Evolutionary conservation across 345 rosid genomes (phyloP).

Genomic region (Raphanus sativus): DNA sequence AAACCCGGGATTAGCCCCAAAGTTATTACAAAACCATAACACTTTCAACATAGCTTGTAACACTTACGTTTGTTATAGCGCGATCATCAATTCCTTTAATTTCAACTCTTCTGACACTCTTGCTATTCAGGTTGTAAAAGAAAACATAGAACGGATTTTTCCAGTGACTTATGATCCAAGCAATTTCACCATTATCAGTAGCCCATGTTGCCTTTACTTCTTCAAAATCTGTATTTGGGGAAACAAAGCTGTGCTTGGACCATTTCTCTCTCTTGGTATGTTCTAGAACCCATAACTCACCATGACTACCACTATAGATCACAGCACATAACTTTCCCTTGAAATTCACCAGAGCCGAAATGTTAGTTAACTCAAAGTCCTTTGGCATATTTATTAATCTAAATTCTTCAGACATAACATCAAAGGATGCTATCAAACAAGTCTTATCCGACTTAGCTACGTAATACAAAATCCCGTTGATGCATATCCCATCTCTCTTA

Average conservation of each 20-base stretch:
- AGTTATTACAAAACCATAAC: neutral
- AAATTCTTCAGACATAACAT: conserved; percentile 1
- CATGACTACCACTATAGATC: no score
- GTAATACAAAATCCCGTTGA: conserved; percentile 9
- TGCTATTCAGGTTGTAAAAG: neutral
- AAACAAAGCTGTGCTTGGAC: neutral
- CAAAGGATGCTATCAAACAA: neutral
- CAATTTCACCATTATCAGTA: neutral
- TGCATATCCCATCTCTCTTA: neutral
- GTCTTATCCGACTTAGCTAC: neutral
- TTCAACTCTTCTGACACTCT: neutral
- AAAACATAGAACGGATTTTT: neutral
- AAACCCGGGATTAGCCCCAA: neutral
- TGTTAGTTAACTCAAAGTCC: neutral
- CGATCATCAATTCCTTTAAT: conserved; percentile 4
- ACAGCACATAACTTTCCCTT: conserved; percentile 10
- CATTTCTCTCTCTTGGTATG: neutral
- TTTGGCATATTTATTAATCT: neutral
- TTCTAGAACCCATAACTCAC: neutral
- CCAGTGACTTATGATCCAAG: neutral
- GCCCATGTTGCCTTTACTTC: neutral
- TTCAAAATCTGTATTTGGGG: neutral
- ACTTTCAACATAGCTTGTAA: neutral
- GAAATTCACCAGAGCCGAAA: neutral
- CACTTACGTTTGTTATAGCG: neutral